A percentile compares a stretch with the other conserved stretches of the same genome.
phyloP scores from a whole-genome alignment of 2,329 filamentous ascomycete genomes.

The Drechslerella coelobrocha region DNA sequence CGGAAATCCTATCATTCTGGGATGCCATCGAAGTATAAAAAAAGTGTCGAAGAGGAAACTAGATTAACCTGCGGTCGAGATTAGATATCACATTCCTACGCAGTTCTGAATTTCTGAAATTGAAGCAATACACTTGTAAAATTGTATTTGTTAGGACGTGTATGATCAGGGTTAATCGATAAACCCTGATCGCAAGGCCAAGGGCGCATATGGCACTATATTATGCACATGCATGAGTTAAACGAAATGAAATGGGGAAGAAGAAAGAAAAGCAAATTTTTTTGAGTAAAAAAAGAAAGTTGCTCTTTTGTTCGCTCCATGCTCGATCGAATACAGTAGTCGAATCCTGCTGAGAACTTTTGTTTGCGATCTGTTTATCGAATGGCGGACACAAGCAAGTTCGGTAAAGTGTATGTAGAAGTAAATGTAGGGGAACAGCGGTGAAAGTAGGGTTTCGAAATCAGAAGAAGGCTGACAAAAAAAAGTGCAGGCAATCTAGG shows the following conservation, averaged over 20 bases:
- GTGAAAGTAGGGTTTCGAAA: too few species aligned
- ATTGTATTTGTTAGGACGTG: neutral
- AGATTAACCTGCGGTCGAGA: too few species aligned
- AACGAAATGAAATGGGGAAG: neutral
- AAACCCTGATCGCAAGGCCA: neutral
- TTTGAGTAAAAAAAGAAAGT: slow-evolving; percentile 13
- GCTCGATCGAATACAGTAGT: slow-evolving; percentile 30
- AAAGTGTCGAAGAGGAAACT: too few species aligned
- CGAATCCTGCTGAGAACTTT: slow-evolving; percentile 40
- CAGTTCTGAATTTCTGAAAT: too few species aligned
- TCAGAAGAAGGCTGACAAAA: too few species aligned
- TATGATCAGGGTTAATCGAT: neutral
- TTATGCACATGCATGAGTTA: neutral
- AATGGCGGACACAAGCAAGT: slow-evolving; percentile 4
- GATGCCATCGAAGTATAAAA: too few species aligned
- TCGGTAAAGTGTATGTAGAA: neutral
- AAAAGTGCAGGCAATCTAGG: too few species aligned
- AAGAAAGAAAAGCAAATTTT: neutral
- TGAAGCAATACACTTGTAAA: too few species aligned
- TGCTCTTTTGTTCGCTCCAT: slow-evolving; percentile 36
- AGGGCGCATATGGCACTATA: neutral
- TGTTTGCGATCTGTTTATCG: neutral
- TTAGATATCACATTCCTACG: too few species aligned
- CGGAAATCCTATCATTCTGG: too few species aligned
- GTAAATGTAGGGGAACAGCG: neutral